Evolutionary conservation across 1,139 yeast genomes (phyloP).

Genomic region (Arxiozyma bovina): DNA sequence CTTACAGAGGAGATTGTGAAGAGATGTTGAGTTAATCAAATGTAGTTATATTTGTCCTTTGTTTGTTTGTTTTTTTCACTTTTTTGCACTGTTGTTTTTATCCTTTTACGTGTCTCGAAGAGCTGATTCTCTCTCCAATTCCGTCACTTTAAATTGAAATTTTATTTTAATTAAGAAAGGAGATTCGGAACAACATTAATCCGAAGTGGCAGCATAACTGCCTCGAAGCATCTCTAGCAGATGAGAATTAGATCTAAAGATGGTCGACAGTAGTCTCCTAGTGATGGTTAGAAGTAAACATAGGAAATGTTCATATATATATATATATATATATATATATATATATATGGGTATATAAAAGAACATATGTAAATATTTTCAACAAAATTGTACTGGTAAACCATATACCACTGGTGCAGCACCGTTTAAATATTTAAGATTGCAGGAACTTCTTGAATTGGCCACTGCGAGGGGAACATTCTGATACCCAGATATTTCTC

Average conservation of each 20-base stretch:
- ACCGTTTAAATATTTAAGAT: constrained; percentile 60
- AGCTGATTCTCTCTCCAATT: no score
- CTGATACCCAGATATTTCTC: constrained; percentile 4
- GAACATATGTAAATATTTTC: background rate
- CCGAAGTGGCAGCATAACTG: background rate
- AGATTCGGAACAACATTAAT: no score
- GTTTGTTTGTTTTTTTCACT: no score
- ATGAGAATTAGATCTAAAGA: background rate
- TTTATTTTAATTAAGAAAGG: no score
- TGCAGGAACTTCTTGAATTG: constrained; percentile 53
- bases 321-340: no score
- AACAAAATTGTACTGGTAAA: constrained; percentile 40
- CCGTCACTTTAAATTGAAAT: no score
- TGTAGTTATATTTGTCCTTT: background rate
- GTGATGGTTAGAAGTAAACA: no score
- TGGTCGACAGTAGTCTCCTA: no score
- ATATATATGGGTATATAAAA: background rate
- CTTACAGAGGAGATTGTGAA: background rate
- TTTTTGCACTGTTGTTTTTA: no score
- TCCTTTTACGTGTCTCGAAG: background rate
- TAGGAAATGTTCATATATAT: no score
- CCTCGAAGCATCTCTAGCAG: background rate
- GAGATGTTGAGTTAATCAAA: background rate
- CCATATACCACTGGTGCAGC: constrained; percentile 80
- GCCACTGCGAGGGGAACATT: constrained; percentile 38